Conservation (phyloP, 1,284 basidiomycete species). For the Ceratobasidium sp. region DNA sequence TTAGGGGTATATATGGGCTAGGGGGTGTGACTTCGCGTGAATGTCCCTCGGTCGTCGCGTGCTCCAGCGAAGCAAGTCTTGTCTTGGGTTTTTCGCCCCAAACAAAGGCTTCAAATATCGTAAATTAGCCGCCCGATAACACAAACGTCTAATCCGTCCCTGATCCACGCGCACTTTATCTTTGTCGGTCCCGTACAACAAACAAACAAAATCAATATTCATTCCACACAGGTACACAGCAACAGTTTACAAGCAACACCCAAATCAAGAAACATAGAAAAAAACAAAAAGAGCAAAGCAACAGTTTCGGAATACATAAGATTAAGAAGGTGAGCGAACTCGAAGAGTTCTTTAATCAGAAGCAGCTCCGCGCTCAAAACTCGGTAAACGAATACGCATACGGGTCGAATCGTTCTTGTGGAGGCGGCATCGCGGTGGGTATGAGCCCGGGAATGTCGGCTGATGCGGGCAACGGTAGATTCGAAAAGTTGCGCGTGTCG, state of each 20-base stretch:
- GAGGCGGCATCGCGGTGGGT: constrained; percentile 59
- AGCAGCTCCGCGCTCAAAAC: constrained; percentile 64
- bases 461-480: constrained; percentile 77
- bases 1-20: neutral
- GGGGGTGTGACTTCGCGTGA: neutral
- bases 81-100: constrained; percentile 20
- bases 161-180: constrained; percentile 1
- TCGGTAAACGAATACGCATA: constrained; percentile 78
- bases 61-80: neutral
- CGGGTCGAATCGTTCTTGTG: constrained; percentile 72
- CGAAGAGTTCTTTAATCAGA: constrained; percentile 17
- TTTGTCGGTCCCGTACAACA: neutral
- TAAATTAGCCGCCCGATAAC: neutral
- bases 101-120: constrained; percentile 23
- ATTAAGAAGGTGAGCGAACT: neutral
- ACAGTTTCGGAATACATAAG: constrained; percentile 5
- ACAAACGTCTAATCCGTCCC: no score
- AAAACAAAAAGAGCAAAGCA: neutral
- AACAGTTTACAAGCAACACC: no score
- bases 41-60: constrained; percentile 31
- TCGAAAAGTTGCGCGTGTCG: constrained; percentile 86
- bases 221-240: constrained; percentile 18
- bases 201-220: constrained; percentile 16
- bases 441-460: constrained; percentile 78
- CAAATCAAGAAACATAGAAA: neutral